These are phyloP conservation scores for Metahyphopichia silvanorum DNA, from an alignment of 805 yeast genomes.

Conservation along the genomic window DNA sequence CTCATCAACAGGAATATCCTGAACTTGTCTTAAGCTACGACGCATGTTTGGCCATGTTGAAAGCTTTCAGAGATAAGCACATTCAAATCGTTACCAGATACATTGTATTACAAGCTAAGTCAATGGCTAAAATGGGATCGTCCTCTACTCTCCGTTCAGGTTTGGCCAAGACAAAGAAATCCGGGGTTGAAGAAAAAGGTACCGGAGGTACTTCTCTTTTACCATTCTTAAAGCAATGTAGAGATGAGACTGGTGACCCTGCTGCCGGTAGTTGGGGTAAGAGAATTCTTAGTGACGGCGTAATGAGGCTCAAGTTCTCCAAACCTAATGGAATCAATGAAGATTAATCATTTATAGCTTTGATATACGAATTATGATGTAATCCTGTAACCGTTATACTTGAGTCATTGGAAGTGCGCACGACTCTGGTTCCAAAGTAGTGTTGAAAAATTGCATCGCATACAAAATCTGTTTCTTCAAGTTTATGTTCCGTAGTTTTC, in stretches of 20 bases:
- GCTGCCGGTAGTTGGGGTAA: constrained; percentile 94
- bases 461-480: too few relatives aligned
- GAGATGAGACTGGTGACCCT: constrained; percentile 93
- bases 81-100: constrained; percentile 90
- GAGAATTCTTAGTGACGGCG: constrained; percentile 59
- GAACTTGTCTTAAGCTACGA: constrained; percentile 75
- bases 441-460: too few relatives aligned
- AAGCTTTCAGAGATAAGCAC: constrained; percentile 87
- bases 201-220: constrained; percentile 93
- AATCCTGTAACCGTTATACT: too few relatives aligned
- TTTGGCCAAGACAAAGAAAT: constrained; percentile 49
- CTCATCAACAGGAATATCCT: constrained; percentile 35
- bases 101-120: constrained; percentile 73
- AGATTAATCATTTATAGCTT: constrained; percentile 28
- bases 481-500: too few relatives aligned
- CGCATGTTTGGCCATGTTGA: constrained; percentile 85
- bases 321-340: constrained; percentile 40
- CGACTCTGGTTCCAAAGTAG: too few relatives aligned
- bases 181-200: constrained; percentile 62
- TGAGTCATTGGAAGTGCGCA: too few relatives aligned
- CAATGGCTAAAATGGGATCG: constrained; percentile 50
- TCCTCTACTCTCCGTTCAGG: constrained; percentile 63
- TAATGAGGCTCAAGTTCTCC: constrained; percentile 39
- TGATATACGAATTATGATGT: too few relatives aligned
- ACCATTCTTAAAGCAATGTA: constrained; percentile 90